Percentiles rank a stretch among this genome's conserved stretches.
phyloP scores from a whole-genome alignment of 345 rosid species.

The Alliaria petiolata region DNA sequence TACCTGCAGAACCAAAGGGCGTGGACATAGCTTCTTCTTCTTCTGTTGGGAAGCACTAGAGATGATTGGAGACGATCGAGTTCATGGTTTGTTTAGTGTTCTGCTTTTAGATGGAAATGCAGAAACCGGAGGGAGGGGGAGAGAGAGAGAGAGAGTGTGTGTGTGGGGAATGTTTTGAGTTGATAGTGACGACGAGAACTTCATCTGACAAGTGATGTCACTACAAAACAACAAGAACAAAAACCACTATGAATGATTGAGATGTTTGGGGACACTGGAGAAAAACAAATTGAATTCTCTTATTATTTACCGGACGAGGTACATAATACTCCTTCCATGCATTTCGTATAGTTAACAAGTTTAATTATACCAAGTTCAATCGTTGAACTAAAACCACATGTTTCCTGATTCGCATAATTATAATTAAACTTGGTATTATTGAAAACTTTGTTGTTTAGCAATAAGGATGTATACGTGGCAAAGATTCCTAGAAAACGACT shows the following conservation, averaged over 20 bases:
- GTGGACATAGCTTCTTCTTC: conserved; percentile 5
- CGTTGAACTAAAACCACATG: not conserved
- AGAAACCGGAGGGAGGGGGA: too few species aligned
- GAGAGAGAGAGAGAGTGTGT: not conserved
- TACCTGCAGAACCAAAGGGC: conserved; percentile 22
- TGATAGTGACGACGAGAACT: not conserved
- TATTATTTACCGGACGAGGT: not conserved
- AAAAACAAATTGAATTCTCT: conserved; percentile 14
- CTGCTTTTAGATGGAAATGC: conserved; percentile 1
- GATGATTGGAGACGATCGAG: conserved; percentile 12
- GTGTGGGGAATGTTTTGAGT: not conserved
- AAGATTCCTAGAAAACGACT: too few species aligned
- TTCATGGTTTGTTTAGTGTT: too few species aligned
- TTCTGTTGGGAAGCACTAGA: conserved; percentile 10
- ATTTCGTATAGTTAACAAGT: too few species aligned
- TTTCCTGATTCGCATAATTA: not conserved
- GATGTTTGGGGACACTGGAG: not conserved
- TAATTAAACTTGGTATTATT: not conserved
- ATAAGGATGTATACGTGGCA: not conserved
- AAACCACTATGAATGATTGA: not conserved
- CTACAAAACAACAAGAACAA: not conserved
- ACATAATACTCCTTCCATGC: not conserved
- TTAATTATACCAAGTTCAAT: too few species aligned
- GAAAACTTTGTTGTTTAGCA: not conserved
- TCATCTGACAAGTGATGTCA: conserved; percentile 5